Percentiles rank a stretch among this genome's conserved stretches.
Evolutionary conservation across 495 filamentous ascomycete genomes (phyloP).

Genomic region (Aspergillus bertholletiae): DNA sequence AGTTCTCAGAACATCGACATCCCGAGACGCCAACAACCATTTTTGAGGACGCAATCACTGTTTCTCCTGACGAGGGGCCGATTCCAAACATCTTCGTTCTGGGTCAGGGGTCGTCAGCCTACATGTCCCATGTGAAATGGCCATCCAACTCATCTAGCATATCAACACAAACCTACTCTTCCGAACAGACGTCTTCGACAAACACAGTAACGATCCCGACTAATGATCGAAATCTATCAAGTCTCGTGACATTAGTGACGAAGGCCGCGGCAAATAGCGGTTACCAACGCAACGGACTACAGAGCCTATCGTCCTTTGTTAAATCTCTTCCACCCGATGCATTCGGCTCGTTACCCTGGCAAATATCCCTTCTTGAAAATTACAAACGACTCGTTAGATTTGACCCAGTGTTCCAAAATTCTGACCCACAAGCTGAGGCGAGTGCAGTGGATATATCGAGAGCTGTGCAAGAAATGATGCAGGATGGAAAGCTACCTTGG

Average conservation of each 20-base stretch:
- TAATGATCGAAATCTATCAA: constrained; percentile 70
- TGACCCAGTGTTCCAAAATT: constrained; percentile 61
- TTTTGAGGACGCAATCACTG: constrained; percentile 76
- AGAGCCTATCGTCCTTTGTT: constrained; percentile 64
- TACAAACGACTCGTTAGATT: constrained; percentile 73
- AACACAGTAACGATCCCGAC: constrained; percentile 61
- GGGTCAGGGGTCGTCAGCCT: constrained; percentile 52
- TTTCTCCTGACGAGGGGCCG: constrained; percentile 72
- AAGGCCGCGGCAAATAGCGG: constrained; percentile 81
- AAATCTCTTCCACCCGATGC: constrained; percentile 70
- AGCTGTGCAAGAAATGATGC: constrained; percentile 70
- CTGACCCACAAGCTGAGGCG: constrained; percentile 55
- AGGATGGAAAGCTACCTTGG: constrained; percentile 65
- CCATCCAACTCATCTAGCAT: constrained; percentile 68
- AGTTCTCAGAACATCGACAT: constrained; percentile 33
- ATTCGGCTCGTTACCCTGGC: constrained; percentile 69
- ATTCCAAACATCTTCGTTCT: constrained; percentile 84
- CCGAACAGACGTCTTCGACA: constrained; percentile 68
- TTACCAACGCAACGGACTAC: constrained; percentile 48
- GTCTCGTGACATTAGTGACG: constrained; percentile 70
- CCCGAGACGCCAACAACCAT: constrained; percentile 92
- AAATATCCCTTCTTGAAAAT: constrained; percentile 64
- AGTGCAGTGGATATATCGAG: constrained; percentile 69
- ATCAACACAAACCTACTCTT: constrained; percentile 69
- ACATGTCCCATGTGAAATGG: constrained; percentile 53